Evolutionary conservation across 805 yeast species (phyloP).

Genomic region (Metschnikowia dekortorum): DNA sequence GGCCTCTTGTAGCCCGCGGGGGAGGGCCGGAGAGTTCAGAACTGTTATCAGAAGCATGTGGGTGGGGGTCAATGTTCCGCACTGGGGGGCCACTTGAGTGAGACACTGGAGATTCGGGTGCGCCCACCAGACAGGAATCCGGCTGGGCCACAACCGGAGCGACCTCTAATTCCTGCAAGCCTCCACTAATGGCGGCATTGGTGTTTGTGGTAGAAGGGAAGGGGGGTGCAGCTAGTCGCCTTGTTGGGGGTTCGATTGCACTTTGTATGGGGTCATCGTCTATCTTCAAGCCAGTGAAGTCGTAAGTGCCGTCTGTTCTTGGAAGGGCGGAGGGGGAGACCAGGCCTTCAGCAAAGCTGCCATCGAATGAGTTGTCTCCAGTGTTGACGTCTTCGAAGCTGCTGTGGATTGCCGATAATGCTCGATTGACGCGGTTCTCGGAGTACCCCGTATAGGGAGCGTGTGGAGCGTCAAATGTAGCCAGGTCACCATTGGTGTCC

Average conservation of each 20-base stretch:
- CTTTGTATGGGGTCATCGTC: background rate
- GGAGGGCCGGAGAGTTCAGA: background rate
- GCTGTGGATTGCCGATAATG: background rate
- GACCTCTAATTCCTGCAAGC: background rate
- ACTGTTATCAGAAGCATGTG: background rate
- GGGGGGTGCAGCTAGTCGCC: background rate
- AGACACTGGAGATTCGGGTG: background rate
- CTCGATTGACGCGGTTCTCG: background rate
- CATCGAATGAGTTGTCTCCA: background rate
- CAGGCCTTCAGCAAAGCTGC: background rate
- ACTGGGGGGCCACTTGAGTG: background rate
- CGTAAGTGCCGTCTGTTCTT: constrained; percentile 42
- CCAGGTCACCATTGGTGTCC: background rate
- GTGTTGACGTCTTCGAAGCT: background rate
- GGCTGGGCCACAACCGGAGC: background rate
- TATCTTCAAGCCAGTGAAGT: constrained; percentile 43
- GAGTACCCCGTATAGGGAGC: background rate
- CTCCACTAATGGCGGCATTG: background rate
- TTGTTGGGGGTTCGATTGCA: background rate
- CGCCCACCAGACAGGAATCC: background rate
- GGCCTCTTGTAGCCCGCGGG: background rate
- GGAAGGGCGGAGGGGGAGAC: constrained; percentile 23
- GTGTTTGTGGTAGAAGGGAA: background rate
- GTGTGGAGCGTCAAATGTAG: background rate
- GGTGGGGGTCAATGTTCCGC: background rate